Conservation (phyloP, 164 flowering plant species). For the Chimonanthus salicifolius region DNA sequence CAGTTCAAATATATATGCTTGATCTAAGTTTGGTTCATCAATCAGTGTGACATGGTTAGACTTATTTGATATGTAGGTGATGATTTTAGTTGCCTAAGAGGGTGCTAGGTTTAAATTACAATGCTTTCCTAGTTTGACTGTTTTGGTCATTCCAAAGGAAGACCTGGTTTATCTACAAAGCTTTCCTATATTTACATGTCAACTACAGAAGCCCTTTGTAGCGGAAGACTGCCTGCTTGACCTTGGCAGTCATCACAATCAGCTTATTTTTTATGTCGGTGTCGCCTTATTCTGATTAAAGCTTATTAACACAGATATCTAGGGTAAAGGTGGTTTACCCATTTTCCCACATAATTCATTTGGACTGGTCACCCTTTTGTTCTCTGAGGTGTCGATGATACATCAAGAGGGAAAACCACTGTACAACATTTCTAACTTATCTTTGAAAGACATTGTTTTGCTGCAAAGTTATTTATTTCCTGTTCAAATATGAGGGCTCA, state of each 20-base stretch:
- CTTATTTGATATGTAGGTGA: too few species aligned
- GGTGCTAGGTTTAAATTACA: too few species aligned
- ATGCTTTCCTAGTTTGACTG: too few species aligned
- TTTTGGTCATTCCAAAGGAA: too few species aligned
- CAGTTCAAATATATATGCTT: too few species aligned
- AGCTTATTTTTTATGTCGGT: not conserved
- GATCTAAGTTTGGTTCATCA: too few species aligned
- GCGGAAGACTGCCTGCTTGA: too few species aligned
- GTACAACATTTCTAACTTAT: not conserved
- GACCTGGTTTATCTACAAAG: too few species aligned
- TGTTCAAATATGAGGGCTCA: not conserved
- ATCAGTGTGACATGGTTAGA: too few species aligned
- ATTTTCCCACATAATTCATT: not conserved
- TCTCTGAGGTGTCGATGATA: not conserved
- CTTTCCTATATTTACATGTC: too few species aligned
- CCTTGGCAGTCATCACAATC: not conserved
- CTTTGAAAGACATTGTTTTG: not conserved
- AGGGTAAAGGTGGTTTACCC: not conserved
- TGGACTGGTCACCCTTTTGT: not conserved
- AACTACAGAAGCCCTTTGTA: too few species aligned
- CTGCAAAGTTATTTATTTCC: not conserved
- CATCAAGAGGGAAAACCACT: not conserved
- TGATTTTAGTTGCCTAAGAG: too few species aligned
- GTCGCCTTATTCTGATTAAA: not conserved
- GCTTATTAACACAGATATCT: not conserved